Conservation (phyloP, 2,329 filamentous ascomycete species). For the Hymenoscyphus occultus region DNA sequence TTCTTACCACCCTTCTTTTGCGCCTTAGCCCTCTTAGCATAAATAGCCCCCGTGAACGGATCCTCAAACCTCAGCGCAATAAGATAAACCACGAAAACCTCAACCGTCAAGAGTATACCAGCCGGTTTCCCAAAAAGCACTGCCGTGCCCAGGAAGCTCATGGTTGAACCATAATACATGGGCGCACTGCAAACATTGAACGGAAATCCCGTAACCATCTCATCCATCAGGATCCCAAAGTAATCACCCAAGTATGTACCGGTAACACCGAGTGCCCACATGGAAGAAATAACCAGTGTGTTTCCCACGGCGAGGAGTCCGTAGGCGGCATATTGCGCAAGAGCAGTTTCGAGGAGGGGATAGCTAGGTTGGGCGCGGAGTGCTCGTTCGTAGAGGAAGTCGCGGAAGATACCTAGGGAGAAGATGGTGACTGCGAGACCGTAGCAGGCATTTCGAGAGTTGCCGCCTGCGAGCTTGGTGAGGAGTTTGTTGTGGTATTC, state of each 20-base stretch:
- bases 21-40: conserved; percentile 74
- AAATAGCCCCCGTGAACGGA: conserved; percentile 91
- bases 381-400: conserved; percentile 82
- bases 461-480: conserved; percentile 80
- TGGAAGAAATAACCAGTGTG: conserved; percentile 80
- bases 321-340: conserved; percentile 62
- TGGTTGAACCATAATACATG: conserved; percentile 94
- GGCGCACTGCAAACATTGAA: conserved; percentile 89
- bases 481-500: conserved; percentile 91
- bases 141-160: conserved; percentile 87
- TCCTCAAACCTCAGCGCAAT: conserved; percentile 85
- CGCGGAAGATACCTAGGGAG: conserved; percentile 82
- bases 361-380: conserved; percentile 73
- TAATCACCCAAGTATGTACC: conserved; percentile 98
- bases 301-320: conserved; percentile 74
- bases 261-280: conserved; percentile 88
- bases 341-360: conserved; percentile 62
- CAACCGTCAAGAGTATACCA: conserved; percentile 70
- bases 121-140: conserved; percentile 85
- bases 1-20: conserved; percentile 39
- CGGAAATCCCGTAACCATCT: conserved; percentile 90
- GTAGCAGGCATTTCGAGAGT: conserved; percentile 80
- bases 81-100: conserved; percentile 76
- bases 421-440: conserved; percentile 87
- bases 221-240: conserved; percentile 96